Evolutionary conservation across 306 rosid species (phyloP).

Genomic region (Vigna trinervia): DNA sequence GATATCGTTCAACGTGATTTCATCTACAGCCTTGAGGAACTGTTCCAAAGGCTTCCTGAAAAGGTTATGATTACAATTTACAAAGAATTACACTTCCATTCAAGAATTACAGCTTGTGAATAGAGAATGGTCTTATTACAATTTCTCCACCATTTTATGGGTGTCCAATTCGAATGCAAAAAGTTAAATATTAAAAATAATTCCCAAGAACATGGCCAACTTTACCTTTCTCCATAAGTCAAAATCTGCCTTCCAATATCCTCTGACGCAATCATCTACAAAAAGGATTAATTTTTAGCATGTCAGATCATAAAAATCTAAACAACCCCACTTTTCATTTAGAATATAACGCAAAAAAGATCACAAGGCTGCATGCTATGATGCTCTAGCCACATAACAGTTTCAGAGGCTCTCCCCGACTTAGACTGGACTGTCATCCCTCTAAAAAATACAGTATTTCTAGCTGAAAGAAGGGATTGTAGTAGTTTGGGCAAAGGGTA

Average conservation of each 20-base stretch:
- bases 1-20: constrained; percentile 74
- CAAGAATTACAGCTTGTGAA: neutral
- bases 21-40: constrained; percentile 84
- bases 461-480: no score
- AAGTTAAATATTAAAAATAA: neutral
- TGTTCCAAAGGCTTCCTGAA: constrained; percentile 89
- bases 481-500: no score
- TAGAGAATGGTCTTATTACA: neutral
- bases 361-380: neutral
- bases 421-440: neutral
- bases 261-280: constrained; percentile 90
- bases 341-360: neutral
- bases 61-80: constrained; percentile 2
- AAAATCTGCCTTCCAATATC: constrained; percentile 96
- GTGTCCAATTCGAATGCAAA: neutral
- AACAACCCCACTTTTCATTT: neutral
- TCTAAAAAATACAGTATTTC: neutral
- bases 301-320: constrained; percentile 23
- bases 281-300: constrained; percentile 7
- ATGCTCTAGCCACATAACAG: neutral
- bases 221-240: constrained; percentile 94
- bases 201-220: neutral
- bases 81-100: constrained; percentile 21
- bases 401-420: neutral
- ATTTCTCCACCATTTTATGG: neutral